Conservation (phyloP, 805 yeast genomes). For the Kockiozyma suomiensis region DNA sequence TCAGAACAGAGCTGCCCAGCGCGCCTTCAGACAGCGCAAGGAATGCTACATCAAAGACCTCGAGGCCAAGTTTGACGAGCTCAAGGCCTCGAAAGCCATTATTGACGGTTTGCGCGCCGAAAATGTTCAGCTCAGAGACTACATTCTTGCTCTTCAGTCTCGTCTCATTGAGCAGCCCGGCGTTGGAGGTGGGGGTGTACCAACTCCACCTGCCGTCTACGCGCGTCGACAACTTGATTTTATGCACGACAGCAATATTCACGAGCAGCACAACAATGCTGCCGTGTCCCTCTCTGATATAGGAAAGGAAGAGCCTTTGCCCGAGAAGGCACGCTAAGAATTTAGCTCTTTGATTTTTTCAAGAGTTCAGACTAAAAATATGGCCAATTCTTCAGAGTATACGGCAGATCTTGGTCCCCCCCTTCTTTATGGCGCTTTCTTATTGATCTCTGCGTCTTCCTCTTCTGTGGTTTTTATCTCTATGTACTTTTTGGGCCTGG, state of each 20-base stretch:
- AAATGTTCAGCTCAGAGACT: constrained; percentile 70
- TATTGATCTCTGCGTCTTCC: background rate
- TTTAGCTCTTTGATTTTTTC: too few relatives aligned
- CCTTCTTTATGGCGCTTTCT: background rate
- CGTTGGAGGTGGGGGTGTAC: constrained; percentile 43
- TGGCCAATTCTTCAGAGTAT: too few relatives aligned
- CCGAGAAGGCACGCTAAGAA: constrained; percentile 6
- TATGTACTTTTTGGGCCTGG: constrained; percentile 1
- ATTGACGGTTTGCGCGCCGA: constrained; percentile 70
- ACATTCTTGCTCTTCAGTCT: constrained; percentile 68
- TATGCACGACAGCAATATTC: constrained; percentile 16
- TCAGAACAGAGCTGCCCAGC: constrained; percentile 89
- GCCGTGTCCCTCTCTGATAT: constrained; percentile 10
- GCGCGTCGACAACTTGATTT: constrained; percentile 29
- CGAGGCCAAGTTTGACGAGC: constrained; percentile 68
- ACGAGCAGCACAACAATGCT: constrained; percentile 6
- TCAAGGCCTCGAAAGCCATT: constrained; percentile 62
- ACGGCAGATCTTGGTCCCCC: too few relatives aligned
- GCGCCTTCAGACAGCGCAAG: constrained; percentile 84
- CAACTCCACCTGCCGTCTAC: constrained; percentile 48
- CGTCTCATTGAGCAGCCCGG: constrained; percentile 59
- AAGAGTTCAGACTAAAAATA: too few relatives aligned
- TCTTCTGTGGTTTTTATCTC: background rate
- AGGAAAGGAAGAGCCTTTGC: constrained; percentile 8
- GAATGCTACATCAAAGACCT: constrained; percentile 80